These are phyloP conservation scores for carrot (Daucus carota) DNA, from an alignment of 129 eudicot genomes.

Conservation along the genomic window DNA sequence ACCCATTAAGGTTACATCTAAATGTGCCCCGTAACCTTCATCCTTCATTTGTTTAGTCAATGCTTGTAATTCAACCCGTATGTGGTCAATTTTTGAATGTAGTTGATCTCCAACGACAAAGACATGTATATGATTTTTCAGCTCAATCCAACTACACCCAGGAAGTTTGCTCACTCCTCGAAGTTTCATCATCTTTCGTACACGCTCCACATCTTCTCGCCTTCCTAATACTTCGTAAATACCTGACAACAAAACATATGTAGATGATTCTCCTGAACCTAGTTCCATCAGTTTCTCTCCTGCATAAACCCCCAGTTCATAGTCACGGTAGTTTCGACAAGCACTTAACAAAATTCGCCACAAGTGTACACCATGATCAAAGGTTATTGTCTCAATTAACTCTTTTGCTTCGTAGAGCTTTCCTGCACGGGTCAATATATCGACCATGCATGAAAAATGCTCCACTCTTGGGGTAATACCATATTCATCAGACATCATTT, in stretches of 20 bases:
- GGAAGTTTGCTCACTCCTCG: slow-evolving; percentile 77
- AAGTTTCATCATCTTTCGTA: slow-evolving; percentile 51
- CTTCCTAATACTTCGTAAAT: slow-evolving; percentile 70
- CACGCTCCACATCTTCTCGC: slow-evolving; percentile 51
- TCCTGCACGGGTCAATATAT: slow-evolving; percentile 81
- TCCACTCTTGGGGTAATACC: slow-evolving; percentile 53
- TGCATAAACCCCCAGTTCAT: slow-evolving; percentile 90
- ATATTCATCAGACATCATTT: slow-evolving; percentile 44
- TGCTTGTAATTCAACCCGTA: slow-evolving; percentile 31
- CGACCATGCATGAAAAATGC: slow-evolving; percentile 92
- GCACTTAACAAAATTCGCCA: slow-evolving; percentile 88
- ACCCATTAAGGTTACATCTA: slow-evolving; percentile 25
- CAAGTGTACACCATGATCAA: slow-evolving; percentile 67
- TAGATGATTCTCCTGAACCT: slow-evolving; percentile 83
- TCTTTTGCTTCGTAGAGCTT: slow-evolving; percentile 69
- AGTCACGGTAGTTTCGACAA: slow-evolving; percentile 62
- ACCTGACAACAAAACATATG: slow-evolving; percentile 63
- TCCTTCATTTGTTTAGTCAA: slow-evolving; percentile 56
- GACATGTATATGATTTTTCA: slow-evolving; percentile 62
- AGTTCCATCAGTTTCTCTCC: too few relatives aligned
- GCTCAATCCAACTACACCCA: slow-evolving; percentile 87
- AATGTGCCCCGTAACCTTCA: slow-evolving; percentile 41
- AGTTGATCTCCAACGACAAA: slow-evolving; percentile 77
- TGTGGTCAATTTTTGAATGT: slow-evolving; percentile 49
- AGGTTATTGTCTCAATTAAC: slow-evolving; percentile 54